Evolutionary conservation across 441 rosid species (phyloP), one percentile per base, ranked within the genome.

Genomic region (Eutrema salsugineum): DNA sequence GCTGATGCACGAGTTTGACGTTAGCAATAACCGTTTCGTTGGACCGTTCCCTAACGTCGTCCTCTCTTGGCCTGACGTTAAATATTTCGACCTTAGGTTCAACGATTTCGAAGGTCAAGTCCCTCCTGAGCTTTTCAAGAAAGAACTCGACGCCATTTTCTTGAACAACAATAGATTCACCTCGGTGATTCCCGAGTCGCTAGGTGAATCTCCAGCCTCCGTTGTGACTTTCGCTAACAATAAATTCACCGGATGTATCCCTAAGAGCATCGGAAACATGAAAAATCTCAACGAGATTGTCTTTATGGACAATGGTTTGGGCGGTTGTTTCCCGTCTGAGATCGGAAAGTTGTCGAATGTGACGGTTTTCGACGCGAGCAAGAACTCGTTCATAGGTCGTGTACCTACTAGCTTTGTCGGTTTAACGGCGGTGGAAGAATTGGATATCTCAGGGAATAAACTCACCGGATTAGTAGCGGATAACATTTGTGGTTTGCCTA

Each of bases 11-110:
- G 98, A 92, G 68, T 87, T 92, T 44, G 98, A 92, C 68, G 63
- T 90, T 46, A 92, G 95, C 70, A 90, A 88, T 77, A 92, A 92
- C 77, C 81, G 97, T 1, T 87, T 92, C 16, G 98, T 90, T 20
- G 97, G 95, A 6, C 8, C 17, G 10, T 93, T 93, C 68, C 97
- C 98, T 0, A 27, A 20, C 3, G 85, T 82, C 6, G 73, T 53
- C 49, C 72, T 93, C 6, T 17, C 77, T 1, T 87, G 93, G 97
- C 80, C 87, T 3, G 50, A 17, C 1, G 53, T 86, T 15, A 86
- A 72, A 75, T 93, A 54, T 24, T 38, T 93, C n/a, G 98, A 93
- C 61, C 1, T 93, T 17, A 67, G 98, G 35, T 93, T 42, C 84
- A 93, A 93, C 8, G 62, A 90, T 56, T 93, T 93, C 36, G 98